phyloP scores from a whole-genome alignment of 768 basidiomycete genomes.

The Auricularia sp. region DNA sequence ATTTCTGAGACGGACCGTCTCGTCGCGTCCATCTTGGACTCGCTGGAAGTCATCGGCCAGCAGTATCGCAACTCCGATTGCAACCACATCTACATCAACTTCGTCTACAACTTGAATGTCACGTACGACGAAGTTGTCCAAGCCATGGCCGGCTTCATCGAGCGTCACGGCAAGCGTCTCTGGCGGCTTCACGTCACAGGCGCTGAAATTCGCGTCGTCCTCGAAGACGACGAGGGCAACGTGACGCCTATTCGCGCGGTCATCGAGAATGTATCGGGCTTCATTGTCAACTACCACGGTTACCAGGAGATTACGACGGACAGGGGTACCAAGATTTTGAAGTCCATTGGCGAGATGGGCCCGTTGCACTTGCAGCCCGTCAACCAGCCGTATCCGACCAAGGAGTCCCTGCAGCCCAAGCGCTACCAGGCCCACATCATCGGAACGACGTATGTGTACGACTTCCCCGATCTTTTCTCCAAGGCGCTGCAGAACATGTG shows the following conservation, averaged over 20 bases:
- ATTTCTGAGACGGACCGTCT: constrained; percentile 97
- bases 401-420: constrained; percentile 96
- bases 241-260: constrained; percentile 93
- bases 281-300: constrained; percentile 95
- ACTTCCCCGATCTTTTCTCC: constrained; percentile 98
- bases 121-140: constrained; percentile 94
- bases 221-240: constrained; percentile 93
- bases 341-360: constrained; percentile 97
- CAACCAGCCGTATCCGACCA: constrained; percentile 87
- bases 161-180: constrained; percentile 93
- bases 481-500: constrained; percentile 94
- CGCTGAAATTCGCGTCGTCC: constrained; percentile 89
- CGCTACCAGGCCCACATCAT: constrained; percentile 98
- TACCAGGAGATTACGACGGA: constrained; percentile 98
- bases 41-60: constrained; percentile 86
- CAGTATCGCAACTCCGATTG: constrained; percentile 88
- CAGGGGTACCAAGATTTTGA: constrained; percentile 88
- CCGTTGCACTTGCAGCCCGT: constrained; percentile 94
- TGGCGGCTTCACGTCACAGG: constrained; percentile 98
- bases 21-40: constrained; percentile 87
- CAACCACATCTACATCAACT: constrained; percentile 99
- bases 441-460: constrained; percentile 97
- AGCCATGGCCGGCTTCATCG: constrained; percentile 97
- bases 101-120: constrained; percentile 92
- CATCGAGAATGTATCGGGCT: constrained; percentile 98